Evolutionary conservation across 208 protist species (phyloP).

Genomic region (Wallacemonas sp.): DNA sequence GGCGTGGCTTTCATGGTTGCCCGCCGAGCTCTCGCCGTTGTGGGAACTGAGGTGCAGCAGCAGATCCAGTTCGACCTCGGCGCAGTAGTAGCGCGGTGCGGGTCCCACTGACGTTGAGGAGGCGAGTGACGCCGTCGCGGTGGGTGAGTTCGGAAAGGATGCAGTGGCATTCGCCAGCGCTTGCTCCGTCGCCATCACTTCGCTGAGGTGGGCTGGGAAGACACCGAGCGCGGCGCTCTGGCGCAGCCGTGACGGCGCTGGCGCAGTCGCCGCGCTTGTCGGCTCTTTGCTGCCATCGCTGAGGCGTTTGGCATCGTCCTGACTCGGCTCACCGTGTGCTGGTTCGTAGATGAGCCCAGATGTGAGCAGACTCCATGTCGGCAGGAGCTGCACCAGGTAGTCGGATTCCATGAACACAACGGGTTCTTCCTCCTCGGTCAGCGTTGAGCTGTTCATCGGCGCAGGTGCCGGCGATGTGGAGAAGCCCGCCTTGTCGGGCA

Average conservation of each 20-base stretch:
- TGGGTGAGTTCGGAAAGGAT: background rate
- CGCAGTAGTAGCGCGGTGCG: background rate
- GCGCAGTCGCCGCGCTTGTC: too few species aligned
- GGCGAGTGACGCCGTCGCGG: background rate
- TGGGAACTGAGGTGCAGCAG: background rate
- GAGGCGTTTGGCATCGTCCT: too few species aligned
- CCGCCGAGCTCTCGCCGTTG: too few species aligned
- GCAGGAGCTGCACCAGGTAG: slow-evolving; percentile 3
- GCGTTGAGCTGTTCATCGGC: background rate
- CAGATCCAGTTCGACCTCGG: background rate
- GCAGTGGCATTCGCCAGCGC: background rate
- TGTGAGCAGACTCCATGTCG: slow-evolving; percentile 5
- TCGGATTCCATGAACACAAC: slow-evolving; percentile 1
- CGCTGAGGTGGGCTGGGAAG: slow-evolving; percentile 1
- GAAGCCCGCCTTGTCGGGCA: background rate
- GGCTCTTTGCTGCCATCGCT: too few species aligned
- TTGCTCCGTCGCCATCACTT: slow-evolving; percentile 6
- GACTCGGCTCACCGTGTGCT: background rate
- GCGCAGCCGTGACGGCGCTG: background rate
- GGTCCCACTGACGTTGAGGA: background rate
- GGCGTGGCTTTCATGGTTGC: background rate
- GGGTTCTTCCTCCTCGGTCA: background rate
- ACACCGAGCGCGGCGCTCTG: background rate
- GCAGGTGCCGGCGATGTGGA: background rate
- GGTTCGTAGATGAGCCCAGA: background rate